A percentile compares a stretch with the other conserved stretches of the same genome.
Evolutionary conservation across 768 basidiomycete species (phyloP).

Genomic region (Podaxis sp.): DNA sequence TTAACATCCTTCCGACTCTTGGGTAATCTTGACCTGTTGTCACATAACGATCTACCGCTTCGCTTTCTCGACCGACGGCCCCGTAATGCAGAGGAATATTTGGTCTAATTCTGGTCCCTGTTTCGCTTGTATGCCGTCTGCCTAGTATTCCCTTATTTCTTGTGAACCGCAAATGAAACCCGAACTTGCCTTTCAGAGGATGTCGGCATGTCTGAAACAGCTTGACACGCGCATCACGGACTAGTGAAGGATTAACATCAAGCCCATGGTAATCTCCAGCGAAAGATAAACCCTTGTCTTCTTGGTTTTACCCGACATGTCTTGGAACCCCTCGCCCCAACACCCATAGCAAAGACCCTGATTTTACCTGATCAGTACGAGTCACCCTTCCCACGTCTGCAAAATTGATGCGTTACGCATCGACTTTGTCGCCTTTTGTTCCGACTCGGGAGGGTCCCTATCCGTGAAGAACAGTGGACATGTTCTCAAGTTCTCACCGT

Average conservation of each 20-base stretch:
- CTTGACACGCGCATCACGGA: neutral
- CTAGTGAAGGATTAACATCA: neutral
- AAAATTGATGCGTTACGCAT: neutral
- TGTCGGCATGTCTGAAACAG: neutral
- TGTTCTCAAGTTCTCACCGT: neutral
- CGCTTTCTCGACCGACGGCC: neutral
- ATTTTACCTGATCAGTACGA: neutral
- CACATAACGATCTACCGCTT: neutral
- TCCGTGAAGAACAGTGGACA: neutral
- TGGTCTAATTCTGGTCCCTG: neutral
- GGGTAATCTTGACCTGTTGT: neutral
- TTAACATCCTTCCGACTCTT: slow-evolving; percentile 1
- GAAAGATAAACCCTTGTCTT: neutral
- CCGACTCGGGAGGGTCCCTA: slow-evolving; percentile 11
- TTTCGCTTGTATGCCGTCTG: neutral
- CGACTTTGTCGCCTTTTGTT: neutral
- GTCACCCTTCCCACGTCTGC: neutral
- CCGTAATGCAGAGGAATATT: neutral
- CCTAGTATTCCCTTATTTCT: neutral
- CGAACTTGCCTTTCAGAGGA: neutral
- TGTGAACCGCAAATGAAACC: neutral
- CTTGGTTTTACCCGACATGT: neutral
- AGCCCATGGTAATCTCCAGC: neutral
- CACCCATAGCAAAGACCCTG: neutral
- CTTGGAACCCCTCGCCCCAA: neutral